Evolutionary conservation across 257 asterid genomes (phyloP), one percentile per base, ranked within the genome.

Genomic region (Solanum medicagineum): DNA sequence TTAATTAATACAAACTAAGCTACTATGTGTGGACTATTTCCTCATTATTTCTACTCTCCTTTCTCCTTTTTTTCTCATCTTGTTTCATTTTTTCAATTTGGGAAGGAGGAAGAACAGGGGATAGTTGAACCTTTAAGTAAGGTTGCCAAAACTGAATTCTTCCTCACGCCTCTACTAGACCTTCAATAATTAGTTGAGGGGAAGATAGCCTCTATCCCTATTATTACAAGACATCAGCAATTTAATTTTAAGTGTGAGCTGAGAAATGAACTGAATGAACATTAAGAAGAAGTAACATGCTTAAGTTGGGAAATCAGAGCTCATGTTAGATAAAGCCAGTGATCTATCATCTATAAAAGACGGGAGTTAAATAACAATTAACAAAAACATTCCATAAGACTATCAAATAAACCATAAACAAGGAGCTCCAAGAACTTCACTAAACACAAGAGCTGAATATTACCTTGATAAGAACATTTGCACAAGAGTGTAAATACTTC

Each of bases 381-480:
- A 71, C 56, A 71, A 71, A 71, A 71, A 20, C 32, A 20, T 71
- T 11, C 32, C 80, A 62, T 60, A 82, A 32, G 12, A 62, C 36
- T 4, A 22, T 81, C 83, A 84, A 47, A 81, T n/a, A 40, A 53
- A 32, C 22, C 63, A 10, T 59, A 63, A 84, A 60, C 71, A 32
- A 32, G 65, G 68, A 84, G 51, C 86, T 84, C 69, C 63, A 63
- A 40, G 51, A 26, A 60, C 68, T 62, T 24, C 20, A 65, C 11
- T 65, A 65, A 14, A 29, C 44, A 65, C 16, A 60, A 47, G 53
- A 29, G 36, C 63, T 57, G 81, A 56, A 84, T 45, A 90, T 29
- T 88, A 94, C 99, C 99, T 95, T 94, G 98, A 88, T 95, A 95
- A 59, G 97, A 94, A 87, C 99, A 95, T 90, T 89, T 92, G 85